Base-by-base conservation (phyloP, 2,329 filamentous ascomycete genomes). In the Ophiostoma perfectum region DNA sequence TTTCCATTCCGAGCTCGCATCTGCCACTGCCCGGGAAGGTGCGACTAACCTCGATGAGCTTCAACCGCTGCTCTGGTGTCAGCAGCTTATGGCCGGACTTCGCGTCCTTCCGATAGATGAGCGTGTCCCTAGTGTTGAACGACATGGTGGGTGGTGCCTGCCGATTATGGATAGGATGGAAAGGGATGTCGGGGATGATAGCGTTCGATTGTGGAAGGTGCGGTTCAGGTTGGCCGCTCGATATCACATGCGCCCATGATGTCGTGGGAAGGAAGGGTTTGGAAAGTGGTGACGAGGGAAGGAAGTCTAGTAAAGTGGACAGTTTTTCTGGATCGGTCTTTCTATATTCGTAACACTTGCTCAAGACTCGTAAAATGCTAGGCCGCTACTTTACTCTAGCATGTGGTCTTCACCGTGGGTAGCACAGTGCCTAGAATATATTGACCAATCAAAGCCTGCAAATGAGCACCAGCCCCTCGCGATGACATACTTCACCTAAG, bases 71-170 rank as follows among this genome's bases (percentile, higher is more conserved):
- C 70, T 78, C 76, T n/a, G 77, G 75, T 8, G 78, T 79, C 68
- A 83, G 71, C 27, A 79, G 73, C 71, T 74, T 80, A 73, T 80
- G 78, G 49, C 78, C 79, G 55, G 75, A 72, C 72, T 78, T 80
- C 65, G 79, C 80, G 75, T 84, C 81, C 58, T 78, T 76, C 67
- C 82, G 76, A 73, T 83, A 83, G 65, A 78, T 73, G 63, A 80
- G 72, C 6, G 77, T 79, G 70, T 81, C 80, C 70, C 73, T 77
- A 7, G 73, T 67, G 58, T 68, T 72, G 66, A 78, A 76, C 47
- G 80, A 74, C 79, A 81, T 81, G 67, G 67, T 73, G 69, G 68
- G 66, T 73, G 68, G 44, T 47, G 63, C 42, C 44, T 65, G 64
- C 42, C 44, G 64, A 3, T 47, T 47, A 44, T 52, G 55, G 44